phyloP scores from a whole-genome alignment of 2,329 filamentous ascomycete species.

The Monilinia laxa region DNA sequence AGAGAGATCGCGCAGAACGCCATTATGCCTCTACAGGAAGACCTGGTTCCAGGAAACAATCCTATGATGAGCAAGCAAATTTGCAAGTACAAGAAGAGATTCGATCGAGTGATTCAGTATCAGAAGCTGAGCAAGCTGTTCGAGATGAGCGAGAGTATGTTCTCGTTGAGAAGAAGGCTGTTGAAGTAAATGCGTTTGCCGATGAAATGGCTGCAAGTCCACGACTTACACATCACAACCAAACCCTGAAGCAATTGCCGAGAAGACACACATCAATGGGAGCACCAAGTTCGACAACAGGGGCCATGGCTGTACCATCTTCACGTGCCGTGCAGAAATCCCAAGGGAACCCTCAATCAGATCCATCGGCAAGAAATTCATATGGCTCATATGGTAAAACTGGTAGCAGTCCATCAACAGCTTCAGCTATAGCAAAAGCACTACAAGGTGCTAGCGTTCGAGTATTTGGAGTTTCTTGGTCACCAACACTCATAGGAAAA shows the following conservation, averaged over 20 bases:
- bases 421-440: conserved; percentile 90
- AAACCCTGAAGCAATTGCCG: conserved; percentile 51
- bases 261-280: conserved; percentile 80
- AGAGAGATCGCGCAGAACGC: conserved; percentile 28
- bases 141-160: conserved; percentile 95
- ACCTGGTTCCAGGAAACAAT: conserved; percentile 30
- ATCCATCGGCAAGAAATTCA: conserved; percentile 67
- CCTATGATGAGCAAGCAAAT: conserved; percentile 35
- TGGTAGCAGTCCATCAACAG: conserved; percentile 64
- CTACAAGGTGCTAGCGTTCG: conserved; percentile 86
- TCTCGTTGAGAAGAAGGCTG: conserved; percentile 88
- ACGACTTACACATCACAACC: conserved; percentile 43
- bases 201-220: conserved; percentile 90
- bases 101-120: conserved; percentile 46
- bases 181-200: conserved; percentile 95
- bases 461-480: conserved; percentile 69
- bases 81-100: conserved; percentile 22
- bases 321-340: conserved; percentile 75
- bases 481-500: conserved; percentile 59
- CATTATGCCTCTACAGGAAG: conserved; percentile 17
- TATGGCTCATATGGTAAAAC: conserved; percentile 63
- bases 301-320: conserved; percentile 64
- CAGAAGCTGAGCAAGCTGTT: conserved; percentile 65
- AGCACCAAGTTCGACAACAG: conserved; percentile 64
- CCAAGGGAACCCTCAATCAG: conserved; percentile 60